Evolutionary conservation across 306 rosid genomes (phyloP), one percentile per base, ranked within the genome.

Genomic region (Echinosophora koreensis): DNA sequence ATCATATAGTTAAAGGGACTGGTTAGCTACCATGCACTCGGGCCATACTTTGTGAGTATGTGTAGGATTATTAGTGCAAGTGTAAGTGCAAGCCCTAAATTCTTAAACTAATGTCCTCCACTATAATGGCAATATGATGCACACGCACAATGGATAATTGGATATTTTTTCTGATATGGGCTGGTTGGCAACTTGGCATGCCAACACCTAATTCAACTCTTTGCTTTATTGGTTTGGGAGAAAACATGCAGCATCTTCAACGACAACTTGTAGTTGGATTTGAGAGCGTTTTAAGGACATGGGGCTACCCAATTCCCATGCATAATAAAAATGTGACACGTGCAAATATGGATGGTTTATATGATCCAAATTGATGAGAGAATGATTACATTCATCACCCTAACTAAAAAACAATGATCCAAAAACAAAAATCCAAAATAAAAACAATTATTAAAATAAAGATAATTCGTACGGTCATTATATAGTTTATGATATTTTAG

Each of bases 311-410:
- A n/a, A n/a, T n/a, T 49, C 3, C 5, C 47, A 46, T 46, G 51
- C 54, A 47, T 13, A 47, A 46, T 47, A 13, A 47, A 47, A 47
- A 14, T 12, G 54, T 47, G 54, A 47, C 54, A 54, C 51, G 51
- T 35, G 6, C 37, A 1, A 37, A 16, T 5, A 12, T 70, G 17
- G 16, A 34, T 16, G 17, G 11, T 47, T 3, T n/a, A 5, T 2
- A 13, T 47, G 18, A 51, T 50, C 47, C 46, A 6, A 70, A 70
- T 51, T 35, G 35, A 51, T 34, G 1, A 9, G 34, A 52, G 32
- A 12, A 12, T 1, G 64, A 37, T 37, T 70, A 52, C 4, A 51
- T 69, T 69, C 74, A 69, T 69, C 51, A 6, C 2, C 52, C 63
- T 32, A 35, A 52, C 50, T 35, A 39, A 22, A n/a, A n/a, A n/a